Evolutionary conservation across 257 asterid genomes (phyloP), one percentile per base, ranked within the genome.

Genomic region (Forsythia suspensa): DNA sequence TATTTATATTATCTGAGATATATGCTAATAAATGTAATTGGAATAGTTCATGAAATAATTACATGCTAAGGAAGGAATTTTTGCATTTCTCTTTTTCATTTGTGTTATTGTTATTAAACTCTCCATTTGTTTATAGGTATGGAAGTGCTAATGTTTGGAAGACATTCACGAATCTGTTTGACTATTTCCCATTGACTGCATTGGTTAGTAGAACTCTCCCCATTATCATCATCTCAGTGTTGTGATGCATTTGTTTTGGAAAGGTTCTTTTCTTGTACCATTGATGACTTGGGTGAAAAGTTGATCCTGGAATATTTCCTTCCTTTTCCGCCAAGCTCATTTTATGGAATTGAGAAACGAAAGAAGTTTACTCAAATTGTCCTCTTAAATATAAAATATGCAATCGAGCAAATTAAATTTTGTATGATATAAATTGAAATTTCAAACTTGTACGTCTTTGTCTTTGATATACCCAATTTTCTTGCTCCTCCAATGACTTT

Each of bases 111-210:
- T 71, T 73, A 82, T 83, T 51, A 34, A 59, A 39, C 21, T 72
- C 51, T 59, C 18, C 34, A 76, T 81, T 80, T 16, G 71, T 18
- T 82, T 44, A 55, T 82, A 94, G 98, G 90, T 94, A 94, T 80
- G 98, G 98, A 65, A 94, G 88, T 85, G 98, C 98, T 78, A 94
- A 88, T 86, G 98, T 94, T 59, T 94, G 98, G 97, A 94, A 94
- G 92, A 94, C 78, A 76, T 94, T 94, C 89, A 94, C 98, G 0
- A 97, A 94, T 84, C 89, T 94, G 75, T 94, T 94, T 77, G 98
- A 94, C 84, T 94, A 91, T 85, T 91, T 94, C 79, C 97, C 98
- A 77, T 82, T 94, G 79, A 94, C 98, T 11, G 98, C 98, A 73
- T 82, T 94, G 98, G 97, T 94, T 71, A 82, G 98, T 90, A 42